Evolutionary conservation across 805 yeast species (phyloP), one percentile per base, ranked within the genome.

Genomic region (Metschnikowia cubensis): DNA sequence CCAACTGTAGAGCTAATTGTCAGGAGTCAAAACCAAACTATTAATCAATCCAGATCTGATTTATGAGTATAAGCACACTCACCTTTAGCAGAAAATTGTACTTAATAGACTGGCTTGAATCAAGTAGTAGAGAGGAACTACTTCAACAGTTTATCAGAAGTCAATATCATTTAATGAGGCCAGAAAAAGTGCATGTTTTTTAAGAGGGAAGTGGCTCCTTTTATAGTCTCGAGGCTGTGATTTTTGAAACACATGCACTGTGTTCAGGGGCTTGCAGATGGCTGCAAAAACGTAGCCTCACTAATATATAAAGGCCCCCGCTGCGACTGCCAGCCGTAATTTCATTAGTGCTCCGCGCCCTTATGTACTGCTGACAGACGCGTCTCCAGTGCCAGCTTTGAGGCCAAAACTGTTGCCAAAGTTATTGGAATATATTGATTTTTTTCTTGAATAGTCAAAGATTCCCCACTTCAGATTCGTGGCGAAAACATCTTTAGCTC

Each of bases 241-340:
- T 11, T 33, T 15, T 10, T 25, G 42, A 25, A 15, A 42, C 31
- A 42, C 10, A 15, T 15, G 20, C 21, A 10, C 14, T 3, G 10
- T 15, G 34, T 15, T 39, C 42, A 39, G 42, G 42, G 34, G 42
- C 36, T 42, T 42, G 37, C 45, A 25, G 29, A 10, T 42, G 45
- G 45, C 33, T 42, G 37, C 37, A 42, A 42, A 25, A 32, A 20
- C 15, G 37, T 17, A n/a, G 31, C 20, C 20, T 14, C 31, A 42
- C 36, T 20, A 11, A 40, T 31, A 41, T 41, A 42, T 42, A 42
- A 32, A 34, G 37, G 21, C 18, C 25, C 10, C 20, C 25, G 17
- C 35, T 34, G 45, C 36, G 45, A n/a, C 29, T 17, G n/a, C n/a
- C 29, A 20, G 39, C 14, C 4, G n/a, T 18, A 6, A 13, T 21